Evolutionary conservation across 1,139 yeast species (phyloP).

Genomic region (Petasospora fabianii): DNA sequence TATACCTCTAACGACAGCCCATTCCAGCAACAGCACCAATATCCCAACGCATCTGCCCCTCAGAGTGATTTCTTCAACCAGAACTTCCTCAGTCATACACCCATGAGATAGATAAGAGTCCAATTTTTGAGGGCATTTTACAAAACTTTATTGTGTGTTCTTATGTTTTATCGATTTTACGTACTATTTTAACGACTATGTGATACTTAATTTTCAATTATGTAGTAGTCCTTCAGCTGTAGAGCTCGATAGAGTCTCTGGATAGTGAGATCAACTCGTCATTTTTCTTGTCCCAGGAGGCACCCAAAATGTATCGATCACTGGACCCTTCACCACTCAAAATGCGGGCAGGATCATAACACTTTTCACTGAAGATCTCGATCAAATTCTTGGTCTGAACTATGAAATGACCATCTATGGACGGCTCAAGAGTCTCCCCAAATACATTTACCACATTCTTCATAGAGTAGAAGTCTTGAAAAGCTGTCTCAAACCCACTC

Average conservation of each 20-base stretch:
- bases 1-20: conserved; percentile 5
- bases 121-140: too few relatives aligned
- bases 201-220: background rate
- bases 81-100: conserved; percentile 1
- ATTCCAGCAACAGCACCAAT: background rate
- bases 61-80: conserved; percentile 7
- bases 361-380: conserved; percentile 8
- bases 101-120: too few relatives aligned
- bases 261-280: background rate
- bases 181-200: background rate
- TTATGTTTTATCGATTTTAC: background rate
- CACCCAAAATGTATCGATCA: conserved; percentile 9
- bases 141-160: background rate
- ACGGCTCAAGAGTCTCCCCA: conserved; percentile 9
- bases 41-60: conserved; percentile 2
- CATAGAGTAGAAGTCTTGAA: conserved; percentile 5
- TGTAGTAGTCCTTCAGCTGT: background rate
- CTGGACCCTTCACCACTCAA: conserved; percentile 8
- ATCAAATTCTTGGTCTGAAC: conserved; percentile 11
- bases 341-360: conserved; percentile 9
- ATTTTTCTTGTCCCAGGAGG: conserved; percentile 4
- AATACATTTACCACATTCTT: conserved; percentile 14
- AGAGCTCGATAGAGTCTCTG: conserved; percentile 7
- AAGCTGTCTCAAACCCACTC: conserved; percentile 4
- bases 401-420: conserved; percentile 1